Evolutionary conservation across 2,329 filamentous ascomycete genomes (phyloP).

Genomic region (Thermothelomyces thermophilus): DNA sequence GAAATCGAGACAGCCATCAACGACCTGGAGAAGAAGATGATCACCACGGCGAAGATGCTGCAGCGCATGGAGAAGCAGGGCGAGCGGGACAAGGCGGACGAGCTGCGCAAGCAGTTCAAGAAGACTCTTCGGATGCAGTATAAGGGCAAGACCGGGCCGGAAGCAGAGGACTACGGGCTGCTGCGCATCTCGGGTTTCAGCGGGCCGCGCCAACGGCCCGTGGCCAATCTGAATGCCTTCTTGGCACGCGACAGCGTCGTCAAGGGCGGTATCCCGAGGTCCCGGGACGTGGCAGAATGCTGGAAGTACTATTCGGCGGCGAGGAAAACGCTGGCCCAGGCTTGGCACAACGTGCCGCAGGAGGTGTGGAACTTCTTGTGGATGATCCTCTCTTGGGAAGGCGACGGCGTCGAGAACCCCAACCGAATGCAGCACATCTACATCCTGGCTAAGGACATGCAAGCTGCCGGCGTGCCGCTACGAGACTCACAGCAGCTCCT

Average conservation of each 20-base stretch:
- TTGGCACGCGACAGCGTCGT: constrained; percentile 32
- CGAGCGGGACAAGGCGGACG: constrained; percentile 26
- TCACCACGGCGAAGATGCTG: constrained; percentile 25
- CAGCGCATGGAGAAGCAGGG: constrained; percentile 25
- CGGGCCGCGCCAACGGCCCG: constrained; percentile 17
- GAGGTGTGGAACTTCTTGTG: constrained; percentile 61
- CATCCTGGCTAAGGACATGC: constrained; percentile 59
- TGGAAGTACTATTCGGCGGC: constrained; percentile 48
- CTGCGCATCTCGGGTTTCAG: constrained; percentile 24
- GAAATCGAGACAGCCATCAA: constrained; percentile 23
- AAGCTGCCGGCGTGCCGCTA: constrained; percentile 49
- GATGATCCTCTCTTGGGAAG: constrained; percentile 50
- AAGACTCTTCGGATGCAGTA: constrained; percentile 27
- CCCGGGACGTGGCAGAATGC: constrained; percentile 27
- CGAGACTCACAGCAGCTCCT: constrained; percentile 54
- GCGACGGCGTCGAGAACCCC: constrained; percentile 43
- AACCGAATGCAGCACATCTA: constrained; percentile 56
- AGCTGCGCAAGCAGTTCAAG: constrained; percentile 32
- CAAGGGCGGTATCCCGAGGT: constrained; percentile 28
- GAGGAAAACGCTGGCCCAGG: constrained; percentile 37
- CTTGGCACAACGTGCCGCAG: constrained; percentile 50
- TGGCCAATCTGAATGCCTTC: constrained; percentile 28
- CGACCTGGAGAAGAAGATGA: constrained; percentile 31
- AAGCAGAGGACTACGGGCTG: constrained; percentile 17
- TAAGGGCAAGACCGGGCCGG: constrained; percentile 28